Base-by-base conservation (phyloP, 2,329 filamentous ascomycete species). In the Colletotrichum plurivorum region DNA sequence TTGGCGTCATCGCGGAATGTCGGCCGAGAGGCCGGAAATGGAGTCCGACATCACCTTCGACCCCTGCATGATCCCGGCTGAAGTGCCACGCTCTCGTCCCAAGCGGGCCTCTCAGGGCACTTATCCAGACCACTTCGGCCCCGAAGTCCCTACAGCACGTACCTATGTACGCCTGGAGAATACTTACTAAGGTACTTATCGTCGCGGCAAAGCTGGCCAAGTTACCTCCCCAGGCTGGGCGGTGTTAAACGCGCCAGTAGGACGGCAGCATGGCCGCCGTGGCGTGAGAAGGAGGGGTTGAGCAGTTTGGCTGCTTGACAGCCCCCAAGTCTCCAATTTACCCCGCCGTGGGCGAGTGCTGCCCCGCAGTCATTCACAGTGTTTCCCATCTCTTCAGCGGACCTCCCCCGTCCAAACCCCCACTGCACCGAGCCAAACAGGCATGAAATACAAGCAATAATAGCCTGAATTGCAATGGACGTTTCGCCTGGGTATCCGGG, bases 381-480 rank as follows among this genome's bases (percentile, higher is more conserved):
- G 31, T 36, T 31, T 31, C 31, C 45, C 55, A 55, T 43, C 54
- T 65, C 45, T 60, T 60, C 49, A 60, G 22, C 36, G 36, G 8
- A 39, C 45, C 41, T 27, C 45, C 61, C 66, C 54, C 48, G 41
- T 51, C 13, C 41, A 45, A 55, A 25, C 39, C 62, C 66, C 66
- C 66, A 61, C 66, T 56, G 39, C 45, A 43, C 20, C 65, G 18
- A 54, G 54, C 66, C 27, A 31, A 60, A 45, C 54, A 69, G 66
- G 62, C 49, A 62, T 49, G 55, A 60, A 51, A 45, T 52, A 61
- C 61, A 61, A 61, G 43, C 62, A 39, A 66, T 52, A 69, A 66
- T 69, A 69, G 66, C 66, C 66, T 69, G 66, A 66, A 69, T 69
- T 60, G 54, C 62, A 36, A 36, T 36, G 31, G 31, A 52, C 10